Evolutionary conservation across 192 early-diverging fungal genomes (phyloP), one percentile per base, ranked within the genome.

Genomic region (Coemansia guatemalensis): DNA sequence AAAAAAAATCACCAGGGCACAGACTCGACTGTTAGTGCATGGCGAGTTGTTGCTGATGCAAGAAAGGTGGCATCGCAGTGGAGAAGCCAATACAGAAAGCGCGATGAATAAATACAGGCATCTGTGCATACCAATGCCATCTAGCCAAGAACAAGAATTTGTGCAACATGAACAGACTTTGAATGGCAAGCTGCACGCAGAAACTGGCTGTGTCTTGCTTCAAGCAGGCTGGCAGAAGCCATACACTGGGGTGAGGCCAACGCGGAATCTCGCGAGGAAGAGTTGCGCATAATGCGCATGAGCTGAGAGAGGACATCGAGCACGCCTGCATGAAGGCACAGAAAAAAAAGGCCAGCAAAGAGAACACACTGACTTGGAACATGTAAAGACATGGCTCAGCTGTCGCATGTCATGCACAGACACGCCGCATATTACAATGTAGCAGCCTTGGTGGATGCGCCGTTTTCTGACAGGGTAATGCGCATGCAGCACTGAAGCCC

Each of bases 351-450:
- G 33, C 5, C 5, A 11, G 33, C 33, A 35, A 35, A 35, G 33
- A 35, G 33, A 35, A 35, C 3, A 11, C 33, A 35, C 33, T 11
- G 11, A 7, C 33, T 35, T 35, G 33, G 33, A 35, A 35, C 33
- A 35, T 35, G 33, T 35, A 35, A 11, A 35, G 33, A 35, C 33
- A 35, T 35, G 7, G 33, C 3, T 11, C 32, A 25, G 23, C 53
- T 29, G 53, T 53, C 30, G 53, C 62, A 26, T 65, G 53, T 33
- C 11, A 65, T 56, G 54, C 63, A 65, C 48, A 32, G 30, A 26
- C 54, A 55, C 56, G 54, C 48, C 44, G 55, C 54, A 65, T 65
- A 48, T 33, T 48, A 65, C 63, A 65, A 55, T 57, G 48, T 55
- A 35, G 33, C 33, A 35, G 33, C 33, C 33, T 50, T 50, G 48